These are phyloP conservation scores for Xerocomellus intermedius DNA, from an alignment of 768 basidiomycete genomes.

Conservation along the genomic window DNA sequence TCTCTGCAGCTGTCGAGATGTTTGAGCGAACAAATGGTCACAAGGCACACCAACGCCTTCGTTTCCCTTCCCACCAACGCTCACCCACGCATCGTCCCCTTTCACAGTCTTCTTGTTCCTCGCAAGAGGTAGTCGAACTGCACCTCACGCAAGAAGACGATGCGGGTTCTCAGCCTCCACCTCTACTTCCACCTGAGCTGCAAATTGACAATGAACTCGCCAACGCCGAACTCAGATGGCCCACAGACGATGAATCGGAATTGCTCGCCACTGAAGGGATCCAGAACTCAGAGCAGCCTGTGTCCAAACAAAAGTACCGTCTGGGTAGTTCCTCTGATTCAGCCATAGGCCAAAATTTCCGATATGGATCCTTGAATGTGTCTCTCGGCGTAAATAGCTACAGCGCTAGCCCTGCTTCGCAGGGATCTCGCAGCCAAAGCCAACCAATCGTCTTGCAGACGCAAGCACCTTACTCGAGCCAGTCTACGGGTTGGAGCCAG, in stretches of 20 bases:
- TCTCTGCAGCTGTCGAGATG: constrained; percentile 17
- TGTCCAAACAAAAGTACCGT: neutral
- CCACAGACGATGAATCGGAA: constrained; percentile 22
- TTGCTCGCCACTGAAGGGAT: neutral
- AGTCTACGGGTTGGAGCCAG: constrained; percentile 29
- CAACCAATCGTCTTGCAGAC: constrained; percentile 43
- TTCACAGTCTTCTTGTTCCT: constrained; percentile 35
- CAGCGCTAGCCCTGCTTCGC: neutral
- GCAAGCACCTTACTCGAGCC: constrained; percentile 55
- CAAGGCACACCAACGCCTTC: neutral
- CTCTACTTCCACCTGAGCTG: neutral
- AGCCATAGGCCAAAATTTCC: constrained; percentile 16
- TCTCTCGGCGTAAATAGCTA: constrained; percentile 1
- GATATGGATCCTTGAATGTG: constrained; percentile 24
- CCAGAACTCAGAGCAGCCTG: neutral
- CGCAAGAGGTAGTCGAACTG: constrained; percentile 44
- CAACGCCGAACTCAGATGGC: constrained; percentile 29
- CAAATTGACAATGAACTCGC: constrained; percentile 5
- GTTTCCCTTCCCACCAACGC: neutral
- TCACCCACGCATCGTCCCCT: constrained; percentile 7
- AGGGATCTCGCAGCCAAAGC: constrained; percentile 24
- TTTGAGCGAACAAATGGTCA: constrained; percentile 17
- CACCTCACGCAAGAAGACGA: constrained; percentile 46
- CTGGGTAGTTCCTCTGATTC: constrained; percentile 1
- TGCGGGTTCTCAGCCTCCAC: constrained; percentile 11